Evolutionary conservation across 352 stramenopile genomes (phyloP).

Genomic region (Phytophthora syringae): DNA sequence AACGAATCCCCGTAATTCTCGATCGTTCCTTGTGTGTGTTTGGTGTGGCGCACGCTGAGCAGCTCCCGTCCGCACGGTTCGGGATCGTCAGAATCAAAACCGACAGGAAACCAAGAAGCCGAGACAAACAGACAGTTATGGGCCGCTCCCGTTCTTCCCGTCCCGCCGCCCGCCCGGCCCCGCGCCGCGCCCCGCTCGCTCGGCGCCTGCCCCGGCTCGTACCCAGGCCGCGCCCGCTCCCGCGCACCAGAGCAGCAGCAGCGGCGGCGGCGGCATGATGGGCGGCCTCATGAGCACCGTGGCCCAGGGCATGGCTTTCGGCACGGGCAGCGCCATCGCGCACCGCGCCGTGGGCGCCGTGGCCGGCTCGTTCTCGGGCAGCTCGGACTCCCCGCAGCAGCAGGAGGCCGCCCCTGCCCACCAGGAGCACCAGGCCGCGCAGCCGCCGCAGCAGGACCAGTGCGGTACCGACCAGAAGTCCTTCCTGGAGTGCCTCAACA

Average conservation of each 20-base stretch:
- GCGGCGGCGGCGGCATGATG: constrained; percentile 91
- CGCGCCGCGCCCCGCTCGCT: constrained; percentile 54
- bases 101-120: constrained; percentile 31
- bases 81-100: constrained; percentile 42
- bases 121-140: constrained; percentile 44
- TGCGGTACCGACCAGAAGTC: constrained; percentile 81
- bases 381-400: constrained; percentile 56
- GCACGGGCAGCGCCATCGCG: constrained; percentile 96
- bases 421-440: constrained; percentile 33
- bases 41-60: constrained; percentile 10
- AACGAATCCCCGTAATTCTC: constrained; percentile 34
- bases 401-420: constrained; percentile 37
- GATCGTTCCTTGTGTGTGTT: constrained; percentile 40
- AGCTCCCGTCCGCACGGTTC: background rate
- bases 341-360: constrained; percentile 91
- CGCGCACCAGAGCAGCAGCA: constrained; percentile 55
- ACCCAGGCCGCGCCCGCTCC: constrained; percentile 60
- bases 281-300: constrained; percentile 96
- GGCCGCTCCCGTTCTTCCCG: constrained; percentile 74
- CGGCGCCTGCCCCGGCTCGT: constrained; percentile 55
- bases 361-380: constrained; percentile 68
- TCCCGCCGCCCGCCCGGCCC: constrained; percentile 38
- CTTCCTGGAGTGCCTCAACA: constrained; percentile 88
- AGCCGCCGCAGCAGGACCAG: constrained; percentile 54
- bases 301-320: constrained; percentile 98